These are phyloP conservation scores for Sarcodon aspratus DNA, from an alignment of 768 basidiomycete species.

Conservation along the genomic window DNA sequence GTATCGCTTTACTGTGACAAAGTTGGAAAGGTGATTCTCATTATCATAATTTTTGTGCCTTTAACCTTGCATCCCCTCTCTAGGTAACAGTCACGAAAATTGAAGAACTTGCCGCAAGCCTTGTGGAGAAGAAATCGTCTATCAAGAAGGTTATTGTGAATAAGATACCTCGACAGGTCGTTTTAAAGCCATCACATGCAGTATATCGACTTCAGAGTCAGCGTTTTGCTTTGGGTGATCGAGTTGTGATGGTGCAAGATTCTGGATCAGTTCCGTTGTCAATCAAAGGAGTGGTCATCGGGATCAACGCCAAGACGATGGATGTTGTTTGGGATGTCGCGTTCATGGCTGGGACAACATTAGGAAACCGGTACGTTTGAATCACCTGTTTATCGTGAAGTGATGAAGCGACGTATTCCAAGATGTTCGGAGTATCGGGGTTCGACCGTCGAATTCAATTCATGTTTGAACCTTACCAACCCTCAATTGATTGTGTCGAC, in stretches of 20 bases:
- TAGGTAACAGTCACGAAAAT: constrained; percentile 74
- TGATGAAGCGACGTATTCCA: neutral
- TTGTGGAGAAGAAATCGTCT: constrained; percentile 49
- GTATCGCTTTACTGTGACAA: constrained; percentile 90
- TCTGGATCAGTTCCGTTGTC: constrained; percentile 85
- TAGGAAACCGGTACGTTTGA: constrained; percentile 60
- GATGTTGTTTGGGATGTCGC: constrained; percentile 95
- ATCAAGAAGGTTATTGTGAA: constrained; percentile 94
- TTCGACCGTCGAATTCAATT: constrained; percentile 74
- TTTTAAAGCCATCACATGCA: constrained; percentile 88
- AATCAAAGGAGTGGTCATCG: constrained; percentile 89
- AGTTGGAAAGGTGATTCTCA: constrained; percentile 58
- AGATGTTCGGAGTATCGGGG: constrained; percentile 93
- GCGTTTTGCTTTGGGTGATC: constrained; percentile 77
- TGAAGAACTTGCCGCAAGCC: constrained; percentile 61
- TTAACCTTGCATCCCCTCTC: neutral
- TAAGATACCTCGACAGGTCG: constrained; percentile 84
- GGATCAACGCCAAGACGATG: constrained; percentile 76
- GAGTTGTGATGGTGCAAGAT: constrained; percentile 94
- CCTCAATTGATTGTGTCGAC: constrained; percentile 80
- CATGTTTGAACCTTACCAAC: constrained; percentile 80
- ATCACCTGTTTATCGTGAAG: constrained; percentile 1
- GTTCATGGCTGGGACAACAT: constrained; percentile 86
- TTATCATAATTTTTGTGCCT: neutral
- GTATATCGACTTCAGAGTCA: constrained; percentile 86